These are phyloP conservation scores for Zea luxurians DNA, from an alignment of 176 grass and related monocot genomes.

Conservation along the genomic window DNA sequence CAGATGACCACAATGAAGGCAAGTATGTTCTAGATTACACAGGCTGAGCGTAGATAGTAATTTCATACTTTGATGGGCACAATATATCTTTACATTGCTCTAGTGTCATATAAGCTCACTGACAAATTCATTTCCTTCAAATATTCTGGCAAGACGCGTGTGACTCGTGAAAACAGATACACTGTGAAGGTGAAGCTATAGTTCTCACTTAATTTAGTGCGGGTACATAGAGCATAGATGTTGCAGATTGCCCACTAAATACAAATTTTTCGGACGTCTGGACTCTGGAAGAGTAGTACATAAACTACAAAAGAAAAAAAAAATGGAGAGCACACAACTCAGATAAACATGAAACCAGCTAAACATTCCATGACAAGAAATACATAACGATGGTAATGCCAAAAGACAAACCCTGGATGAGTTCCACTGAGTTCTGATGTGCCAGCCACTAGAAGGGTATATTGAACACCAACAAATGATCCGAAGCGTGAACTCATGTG, in stretches of 20 bases:
- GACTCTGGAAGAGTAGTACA: constrained; percentile 17
- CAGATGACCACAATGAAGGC: neutral
- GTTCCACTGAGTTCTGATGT: constrained; percentile 35
- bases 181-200: neutral
- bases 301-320: constrained; percentile 47
- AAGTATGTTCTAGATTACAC: neutral
- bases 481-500: constrained; percentile 31
- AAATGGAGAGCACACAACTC: constrained; percentile 36
- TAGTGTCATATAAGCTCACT: neutral
- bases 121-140: constrained; percentile 8
- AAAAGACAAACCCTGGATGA: constrained; percentile 43
- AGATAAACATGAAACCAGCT: constrained; percentile 32
- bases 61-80: constrained; percentile 18
- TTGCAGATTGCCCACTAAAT: neutral
- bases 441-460: constrained; percentile 35
- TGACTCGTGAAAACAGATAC: constrained; percentile 7
- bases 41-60: neutral
- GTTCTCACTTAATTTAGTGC: neutral
- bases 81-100: neutral
- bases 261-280: neutral
- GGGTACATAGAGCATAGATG: constrained; percentile 1
- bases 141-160: constrained; percentile 21
- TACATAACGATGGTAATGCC: constrained; percentile 36
- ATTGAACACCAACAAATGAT: constrained; percentile 36
- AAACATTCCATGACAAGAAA: constrained; percentile 40